Percentiles rank a stretch among this genome's conserved stretches.
Evolutionary conservation across 2,329 filamentous ascomycete genomes (phyloP).

Genomic region (Cylindrodendrum hubeiense): DNA sequence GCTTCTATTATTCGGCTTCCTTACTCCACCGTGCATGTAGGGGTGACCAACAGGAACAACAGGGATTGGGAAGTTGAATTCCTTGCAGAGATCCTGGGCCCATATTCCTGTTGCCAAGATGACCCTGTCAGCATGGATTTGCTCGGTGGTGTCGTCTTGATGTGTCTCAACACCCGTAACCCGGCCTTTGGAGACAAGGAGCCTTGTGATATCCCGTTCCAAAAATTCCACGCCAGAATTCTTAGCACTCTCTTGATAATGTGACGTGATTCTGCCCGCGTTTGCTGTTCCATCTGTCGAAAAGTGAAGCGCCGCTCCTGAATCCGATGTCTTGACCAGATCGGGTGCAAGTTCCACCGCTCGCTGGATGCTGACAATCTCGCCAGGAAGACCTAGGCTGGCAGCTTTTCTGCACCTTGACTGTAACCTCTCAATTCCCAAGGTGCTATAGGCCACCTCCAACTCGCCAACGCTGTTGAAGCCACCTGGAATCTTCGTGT

Average conservation of each 20-base stretch:
- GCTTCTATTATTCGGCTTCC: neutral
- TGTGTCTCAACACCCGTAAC: conserved; percentile 25
- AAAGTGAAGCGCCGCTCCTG: conserved; percentile 32
- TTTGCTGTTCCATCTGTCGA: conserved; percentile 37
- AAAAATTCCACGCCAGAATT: conserved; percentile 24
- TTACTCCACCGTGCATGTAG: conserved; percentile 29
- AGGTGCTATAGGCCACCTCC: conserved; percentile 32
- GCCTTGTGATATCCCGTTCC: conserved; percentile 26
- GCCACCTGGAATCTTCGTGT: conserved; percentile 34
- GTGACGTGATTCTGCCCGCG: conserved; percentile 27
- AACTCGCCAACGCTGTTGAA: conserved; percentile 37
- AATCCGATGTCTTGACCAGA: conserved; percentile 21
- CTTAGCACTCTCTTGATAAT: conserved; percentile 32
- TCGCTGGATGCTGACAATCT: conserved; percentile 24
- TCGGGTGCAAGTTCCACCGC: conserved; percentile 31
- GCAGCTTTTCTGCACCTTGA: conserved; percentile 19
- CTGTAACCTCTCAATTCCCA: conserved; percentile 23
- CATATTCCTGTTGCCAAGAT: conserved; percentile 41
- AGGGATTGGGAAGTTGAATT: conserved; percentile 31
- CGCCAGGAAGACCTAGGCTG: conserved; percentile 21
- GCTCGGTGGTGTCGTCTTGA: neutral
- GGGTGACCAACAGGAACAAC: conserved; percentile 41
- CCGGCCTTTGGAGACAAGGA: neutral
- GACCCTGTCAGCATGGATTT: conserved; percentile 33
- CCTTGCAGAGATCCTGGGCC: conserved; percentile 34